Conservation (phyloP, 2,329 filamentous ascomycete species). For the Stemphylium vesicarium region DNA sequence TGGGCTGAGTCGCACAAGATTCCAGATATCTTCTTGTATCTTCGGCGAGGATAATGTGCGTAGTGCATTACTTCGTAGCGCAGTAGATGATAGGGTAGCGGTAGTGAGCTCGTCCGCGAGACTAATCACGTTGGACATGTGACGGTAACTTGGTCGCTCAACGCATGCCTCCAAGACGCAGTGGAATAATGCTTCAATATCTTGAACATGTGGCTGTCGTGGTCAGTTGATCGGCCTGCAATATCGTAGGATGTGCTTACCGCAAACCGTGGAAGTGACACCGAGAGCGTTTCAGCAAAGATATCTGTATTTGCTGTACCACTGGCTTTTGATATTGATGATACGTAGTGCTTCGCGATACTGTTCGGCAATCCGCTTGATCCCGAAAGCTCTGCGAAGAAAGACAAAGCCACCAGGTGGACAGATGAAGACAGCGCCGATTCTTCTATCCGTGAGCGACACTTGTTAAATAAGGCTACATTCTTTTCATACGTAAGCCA, state of each 20-base stretch:
- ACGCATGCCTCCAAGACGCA: constrained; percentile 22
- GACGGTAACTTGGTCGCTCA: constrained; percentile 4
- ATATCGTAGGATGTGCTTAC: constrained; percentile 22
- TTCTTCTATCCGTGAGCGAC: constrained; percentile 36
- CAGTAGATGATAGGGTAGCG: constrained; percentile 13
- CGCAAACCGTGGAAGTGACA: constrained; percentile 35
- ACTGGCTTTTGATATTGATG: constrained; percentile 16
- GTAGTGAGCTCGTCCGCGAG: constrained; percentile 27
- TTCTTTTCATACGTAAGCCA: constrained; percentile 33
- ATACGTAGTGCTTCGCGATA: constrained; percentile 32
- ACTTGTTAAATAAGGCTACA: constrained; percentile 31
- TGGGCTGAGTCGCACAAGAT: constrained; percentile 16
- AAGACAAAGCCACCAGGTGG: constrained; percentile 40
- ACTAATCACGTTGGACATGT: constrained; percentile 15
- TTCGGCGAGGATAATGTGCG: constrained; percentile 32
- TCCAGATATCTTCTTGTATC: constrained; percentile 29
- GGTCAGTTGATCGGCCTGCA: constrained; percentile 7
- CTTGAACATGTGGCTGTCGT: constrained; percentile 27
- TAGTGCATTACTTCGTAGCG: constrained; percentile 31
- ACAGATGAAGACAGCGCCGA: constrained; percentile 24
- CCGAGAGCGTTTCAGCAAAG: constrained; percentile 26
- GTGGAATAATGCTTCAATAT: constrained; percentile 24
- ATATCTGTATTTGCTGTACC: constrained; percentile 14
- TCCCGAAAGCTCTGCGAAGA: constrained; percentile 37
- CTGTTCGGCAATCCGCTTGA: constrained; percentile 22